Evolutionary conservation across 371 early-diverging fungal genomes (phyloP).

Genomic region (Mortierella sp.): DNA sequence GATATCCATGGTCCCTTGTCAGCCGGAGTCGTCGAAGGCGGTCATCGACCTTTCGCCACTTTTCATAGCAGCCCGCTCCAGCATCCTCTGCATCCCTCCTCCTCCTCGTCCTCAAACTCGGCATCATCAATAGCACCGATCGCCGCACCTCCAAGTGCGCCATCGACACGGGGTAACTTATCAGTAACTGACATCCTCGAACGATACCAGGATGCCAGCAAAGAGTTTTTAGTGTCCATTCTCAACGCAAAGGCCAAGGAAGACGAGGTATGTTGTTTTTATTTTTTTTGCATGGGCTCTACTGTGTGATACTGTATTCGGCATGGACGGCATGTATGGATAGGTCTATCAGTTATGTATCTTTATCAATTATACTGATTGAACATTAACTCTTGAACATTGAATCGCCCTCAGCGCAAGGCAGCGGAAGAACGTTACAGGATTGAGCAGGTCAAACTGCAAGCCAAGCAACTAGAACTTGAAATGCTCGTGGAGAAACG

Average conservation of each 20-base stretch:
- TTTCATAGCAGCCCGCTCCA: conserved; percentile 28
- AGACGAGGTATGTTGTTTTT: conserved; percentile 35
- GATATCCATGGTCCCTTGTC: conserved; percentile 48
- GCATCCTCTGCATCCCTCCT: conserved; percentile 26
- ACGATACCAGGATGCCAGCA: conserved; percentile 51
- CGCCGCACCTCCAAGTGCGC: not conserved
- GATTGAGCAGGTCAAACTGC: conserved; percentile 53
- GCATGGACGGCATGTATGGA: not conserved
- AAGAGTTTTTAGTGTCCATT: conserved; percentile 40
- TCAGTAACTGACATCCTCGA: conserved; percentile 45
- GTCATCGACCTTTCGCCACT: conserved; percentile 35
- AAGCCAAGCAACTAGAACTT: conserved; percentile 55
- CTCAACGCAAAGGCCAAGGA: conserved; percentile 52
- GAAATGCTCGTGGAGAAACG: conserved; percentile 46
- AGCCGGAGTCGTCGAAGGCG: conserved; percentile 43
- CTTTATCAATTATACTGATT: no score
- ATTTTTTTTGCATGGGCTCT: not conserved
- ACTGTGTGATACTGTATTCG: not conserved
- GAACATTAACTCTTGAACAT: not conserved
- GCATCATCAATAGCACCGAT: conserved; percentile 5
- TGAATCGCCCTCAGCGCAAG: conserved; percentile 31
- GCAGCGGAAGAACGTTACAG: conserved; percentile 57
- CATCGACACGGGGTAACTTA: conserved; percentile 5
- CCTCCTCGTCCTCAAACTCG: conserved; percentile 10
- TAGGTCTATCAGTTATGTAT: not conserved